Conservation (phyloP, 2,329 filamentous ascomycete species). For the Cercospora canescens region DNA sequence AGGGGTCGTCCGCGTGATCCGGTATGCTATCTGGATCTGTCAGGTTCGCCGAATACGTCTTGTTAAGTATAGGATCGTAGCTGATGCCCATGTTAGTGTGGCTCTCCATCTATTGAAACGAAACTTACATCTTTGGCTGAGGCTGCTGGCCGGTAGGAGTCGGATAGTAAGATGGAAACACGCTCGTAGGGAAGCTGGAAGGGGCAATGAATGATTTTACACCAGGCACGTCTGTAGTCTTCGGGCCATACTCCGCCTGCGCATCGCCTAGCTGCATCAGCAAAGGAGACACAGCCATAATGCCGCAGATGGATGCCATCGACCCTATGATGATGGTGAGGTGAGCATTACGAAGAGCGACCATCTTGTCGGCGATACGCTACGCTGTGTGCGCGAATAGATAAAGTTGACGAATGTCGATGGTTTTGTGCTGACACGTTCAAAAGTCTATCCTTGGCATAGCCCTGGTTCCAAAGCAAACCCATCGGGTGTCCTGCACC, state of each 20-base stretch:
- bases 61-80: conserved; percentile 55
- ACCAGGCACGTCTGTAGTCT: conserved; percentile 1
- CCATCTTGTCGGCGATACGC: background rate
- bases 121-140: conserved; percentile 49
- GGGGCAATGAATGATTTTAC: conserved; percentile 42
- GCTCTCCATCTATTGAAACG: background rate
- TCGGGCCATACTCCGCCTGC: conserved; percentile 13
- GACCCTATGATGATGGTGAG: conserved; percentile 1
- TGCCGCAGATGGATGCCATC: conserved; percentile 13
- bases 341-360: background rate
- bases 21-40: conserved; percentile 57
- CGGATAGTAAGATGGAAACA: conserved; percentile 52
- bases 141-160: conserved; percentile 51
- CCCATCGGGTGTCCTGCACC: background rate
- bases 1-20: conserved; percentile 49
- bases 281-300: conserved; percentile 16
- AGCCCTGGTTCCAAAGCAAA: background rate
- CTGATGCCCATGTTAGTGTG: background rate
- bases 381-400: background rate
- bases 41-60: conserved; percentile 55
- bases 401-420: background rate
- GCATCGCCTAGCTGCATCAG: conserved; percentile 19
- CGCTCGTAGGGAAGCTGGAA: conserved; percentile 52
- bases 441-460: background rate
- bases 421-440: background rate